Conservation (phyloP, 139 green algal genomes). For the Klebsormidium nitens region DNA sequence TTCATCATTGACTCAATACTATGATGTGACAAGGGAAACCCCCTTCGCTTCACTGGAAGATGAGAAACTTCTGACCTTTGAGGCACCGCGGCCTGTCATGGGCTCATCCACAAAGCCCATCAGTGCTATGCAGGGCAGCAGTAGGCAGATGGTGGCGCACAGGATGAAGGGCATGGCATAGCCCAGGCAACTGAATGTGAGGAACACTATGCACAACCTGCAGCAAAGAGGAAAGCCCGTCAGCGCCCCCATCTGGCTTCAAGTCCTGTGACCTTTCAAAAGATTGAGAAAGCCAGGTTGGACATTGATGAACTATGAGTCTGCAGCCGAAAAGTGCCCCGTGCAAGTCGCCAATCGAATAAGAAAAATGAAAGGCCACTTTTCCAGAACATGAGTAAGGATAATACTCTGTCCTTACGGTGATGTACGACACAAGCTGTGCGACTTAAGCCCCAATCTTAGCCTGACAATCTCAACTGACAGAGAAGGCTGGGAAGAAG, state of each 20-base stretch:
- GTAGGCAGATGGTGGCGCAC: constrained; percentile 41
- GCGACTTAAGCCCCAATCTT: not conserved
- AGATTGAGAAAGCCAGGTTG: no score
- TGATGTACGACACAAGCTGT: not conserved
- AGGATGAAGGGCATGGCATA: constrained; percentile 40
- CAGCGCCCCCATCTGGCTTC: not conserved
- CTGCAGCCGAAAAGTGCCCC: no score
- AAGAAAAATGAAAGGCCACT: not conserved
- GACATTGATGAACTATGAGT: no score
- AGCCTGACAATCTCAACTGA: not conserved
- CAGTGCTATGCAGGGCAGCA: constrained; percentile 32
- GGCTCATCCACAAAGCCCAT: constrained; percentile 32
- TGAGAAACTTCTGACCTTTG: no score
- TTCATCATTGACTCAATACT: no score
- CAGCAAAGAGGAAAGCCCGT: not conserved
- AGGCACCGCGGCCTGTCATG: constrained; percentile 27
- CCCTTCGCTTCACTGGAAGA: no score
- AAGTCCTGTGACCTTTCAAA: no score
- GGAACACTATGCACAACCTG: constrained; percentile 30
- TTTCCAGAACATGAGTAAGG: no score
- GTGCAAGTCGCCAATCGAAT: not conserved
- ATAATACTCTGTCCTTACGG: no score
- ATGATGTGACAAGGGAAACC: no score
- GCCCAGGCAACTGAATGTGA: constrained; percentile 17
- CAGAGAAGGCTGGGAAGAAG: not conserved